A percentile compares a stretch with the other conserved stretches of the same genome.
phyloP scores from a whole-genome alignment of 768 basidiomycete genomes.

The Agrocybe praecox region DNA sequence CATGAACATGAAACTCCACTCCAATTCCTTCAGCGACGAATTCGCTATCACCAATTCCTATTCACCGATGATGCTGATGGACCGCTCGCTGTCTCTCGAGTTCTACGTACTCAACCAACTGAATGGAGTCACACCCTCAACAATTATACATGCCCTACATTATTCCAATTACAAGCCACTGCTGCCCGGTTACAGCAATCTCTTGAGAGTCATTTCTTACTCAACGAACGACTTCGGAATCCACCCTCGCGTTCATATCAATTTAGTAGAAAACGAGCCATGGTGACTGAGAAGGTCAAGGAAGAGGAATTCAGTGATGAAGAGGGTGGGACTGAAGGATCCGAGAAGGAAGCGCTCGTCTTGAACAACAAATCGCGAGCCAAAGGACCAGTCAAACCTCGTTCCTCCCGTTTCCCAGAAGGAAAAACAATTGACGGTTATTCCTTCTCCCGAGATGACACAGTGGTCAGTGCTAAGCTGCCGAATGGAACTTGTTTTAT shows the following conservation, averaged over 20 bases:
- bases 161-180: neutral
- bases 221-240: too few relatives aligned
- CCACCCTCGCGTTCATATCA: too few relatives aligned
- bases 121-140: constrained; percentile 5
- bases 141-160: neutral
- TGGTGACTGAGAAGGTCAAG: too few relatives aligned
- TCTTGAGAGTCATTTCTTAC: neutral
- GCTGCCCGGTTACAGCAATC: neutral
- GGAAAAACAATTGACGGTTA: neutral
- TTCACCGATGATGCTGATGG: neutral
- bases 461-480: neutral
- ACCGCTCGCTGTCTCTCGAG: neutral
- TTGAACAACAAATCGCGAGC: neutral
- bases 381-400: neutral
- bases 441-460: too few relatives aligned
- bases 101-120: too few relatives aligned
- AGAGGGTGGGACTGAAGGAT: too few relatives aligned
- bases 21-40: too few relatives aligned
- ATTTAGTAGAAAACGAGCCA: too few relatives aligned
- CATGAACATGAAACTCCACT: too few relatives aligned
- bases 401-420: neutral
- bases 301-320: too few relatives aligned
- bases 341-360: too few relatives aligned
- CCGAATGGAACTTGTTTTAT: constrained; percentile 18
- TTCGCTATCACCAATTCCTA: neutral